A percentile compares a stretch with the other conserved stretches of the same genome.
Evolutionary conservation across 495 filamentous ascomycete species (phyloP).

Genomic region (Penicillium canescens): DNA sequence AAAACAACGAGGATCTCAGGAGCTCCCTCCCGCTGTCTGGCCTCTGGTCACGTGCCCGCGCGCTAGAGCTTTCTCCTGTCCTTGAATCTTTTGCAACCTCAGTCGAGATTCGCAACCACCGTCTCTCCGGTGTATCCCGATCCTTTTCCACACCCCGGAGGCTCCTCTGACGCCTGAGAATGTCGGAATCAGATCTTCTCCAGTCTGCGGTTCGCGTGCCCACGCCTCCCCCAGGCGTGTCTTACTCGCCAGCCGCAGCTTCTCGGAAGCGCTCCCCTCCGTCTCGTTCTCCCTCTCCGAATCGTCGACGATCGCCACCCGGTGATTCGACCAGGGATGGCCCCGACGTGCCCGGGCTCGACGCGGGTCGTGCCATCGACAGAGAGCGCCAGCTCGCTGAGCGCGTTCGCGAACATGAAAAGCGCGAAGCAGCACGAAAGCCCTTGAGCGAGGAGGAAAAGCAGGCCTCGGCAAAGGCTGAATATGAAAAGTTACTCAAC

Average conservation of each 20-base stretch:
- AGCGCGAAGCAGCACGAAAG: constrained; percentile 50
- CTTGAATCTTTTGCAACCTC: constrained; percentile 8
- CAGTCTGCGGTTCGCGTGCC: constrained; percentile 70
- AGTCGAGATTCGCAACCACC: constrained; percentile 14
- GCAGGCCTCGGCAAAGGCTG: constrained; percentile 76
- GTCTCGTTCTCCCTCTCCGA: constrained; percentile 64
- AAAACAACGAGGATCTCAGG: constrained; percentile 8
- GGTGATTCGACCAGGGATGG: constrained; percentile 37
- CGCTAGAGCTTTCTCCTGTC: constrained; percentile 35
- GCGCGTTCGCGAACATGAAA: constrained; percentile 57
- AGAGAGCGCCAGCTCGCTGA: constrained; percentile 63
- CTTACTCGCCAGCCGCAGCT: constrained; percentile 47
- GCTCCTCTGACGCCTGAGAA: constrained; percentile 19
- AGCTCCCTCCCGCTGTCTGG: constrained; percentile 6
- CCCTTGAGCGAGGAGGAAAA: constrained; percentile 81
- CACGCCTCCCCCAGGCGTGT: constrained; percentile 59
- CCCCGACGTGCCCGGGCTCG: constrained; percentile 48
- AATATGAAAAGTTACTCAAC: constrained; percentile 86
- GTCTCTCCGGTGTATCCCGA: constrained; percentile 10
- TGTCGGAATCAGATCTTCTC: constrained; percentile 53
- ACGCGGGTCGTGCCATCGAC: constrained; percentile 58
- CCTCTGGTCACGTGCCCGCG: constrained; percentile 7
- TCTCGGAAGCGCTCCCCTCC: constrained; percentile 63
- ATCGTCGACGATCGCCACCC: constrained; percentile 60
- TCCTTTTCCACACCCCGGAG: constrained; percentile 1